Evolutionary conservation across 495 filamentous ascomycete genomes (phyloP), one percentile per base, ranked within the genome.

Genomic region (Hyphodiscus hymeniophilus): DNA sequence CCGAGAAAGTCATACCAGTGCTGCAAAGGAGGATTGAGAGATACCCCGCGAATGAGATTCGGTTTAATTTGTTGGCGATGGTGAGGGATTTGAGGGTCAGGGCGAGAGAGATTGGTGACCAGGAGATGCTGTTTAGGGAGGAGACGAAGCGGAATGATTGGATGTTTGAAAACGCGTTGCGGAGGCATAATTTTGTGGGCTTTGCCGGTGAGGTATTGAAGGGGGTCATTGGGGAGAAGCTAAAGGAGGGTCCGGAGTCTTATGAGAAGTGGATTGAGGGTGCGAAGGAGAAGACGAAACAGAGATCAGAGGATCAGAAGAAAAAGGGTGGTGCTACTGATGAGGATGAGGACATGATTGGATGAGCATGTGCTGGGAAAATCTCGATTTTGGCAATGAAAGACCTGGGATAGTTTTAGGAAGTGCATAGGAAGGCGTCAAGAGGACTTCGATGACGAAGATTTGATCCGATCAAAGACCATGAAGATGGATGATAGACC

Each of bases 21-120:
- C 65, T 99, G 47, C 84, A 84, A 66, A 72, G 82, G 42, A 75
- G 92, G 32, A 89, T 97, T 56, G 84, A 75, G 55, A 71, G 92
- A 42, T 96, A 99, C 62, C 89, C 88, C 13, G 70, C 77, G 16
- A 75, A 77, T 16, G 92, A 97, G 71, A 96, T 96, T 57, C 72
- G 89, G 39, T 99, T 97, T 67, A 97, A 97, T 68, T 70, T 99
- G 40, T 76, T 99, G 66, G 92, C 94, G 30, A 89, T 95, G 78
- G 80, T 88, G 47, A 71, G 79, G 51, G 92, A 99, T 67, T 71
- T 85, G 58, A 70, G 92, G 45, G 63, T 83, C 12, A 62, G 72
- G 49, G 94, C 94, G 45, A 63, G 75, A 35, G 88, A 92, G 70
- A 73, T 89, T 45, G 92, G 91, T 15, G 92, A 99, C 66, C 51